phyloP scores from a whole-genome alignment of 225 moss, liverwort and hornwort genomes.

The Physcomitrium patens region DNA sequence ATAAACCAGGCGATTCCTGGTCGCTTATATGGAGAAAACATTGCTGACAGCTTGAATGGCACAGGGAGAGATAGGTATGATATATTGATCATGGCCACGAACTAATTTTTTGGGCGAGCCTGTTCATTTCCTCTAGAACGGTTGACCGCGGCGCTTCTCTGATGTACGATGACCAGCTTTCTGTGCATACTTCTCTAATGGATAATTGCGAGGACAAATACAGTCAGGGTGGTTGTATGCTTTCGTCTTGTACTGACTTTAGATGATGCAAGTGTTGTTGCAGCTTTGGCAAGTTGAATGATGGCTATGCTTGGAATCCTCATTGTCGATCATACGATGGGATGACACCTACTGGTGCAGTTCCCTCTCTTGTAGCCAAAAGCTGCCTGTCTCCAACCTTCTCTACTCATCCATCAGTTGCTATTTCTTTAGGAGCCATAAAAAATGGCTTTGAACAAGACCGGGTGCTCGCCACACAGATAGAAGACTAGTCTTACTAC shows the following conservation, averaged over 20 bases:
- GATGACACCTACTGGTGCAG: slow-evolving; percentile 56
- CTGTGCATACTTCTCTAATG: slow-evolving; percentile 16
- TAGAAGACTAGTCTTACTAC: background rate
- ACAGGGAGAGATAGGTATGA: slow-evolving; percentile 86
- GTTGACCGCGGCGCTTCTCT: slow-evolving; percentile 1
- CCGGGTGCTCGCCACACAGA: background rate
- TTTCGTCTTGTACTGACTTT: no score
- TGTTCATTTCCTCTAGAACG: slow-evolving; percentile 5
- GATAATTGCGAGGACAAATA: background rate
- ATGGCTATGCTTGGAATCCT: slow-evolving; percentile 80
- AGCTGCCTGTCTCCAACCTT: background rate
- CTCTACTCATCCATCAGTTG: slow-evolving; percentile 13
- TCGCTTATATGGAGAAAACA: slow-evolving; percentile 87
- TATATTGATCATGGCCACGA: background rate
- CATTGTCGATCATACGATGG: slow-evolving; percentile 83
- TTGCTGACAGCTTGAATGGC: slow-evolving; percentile 83
- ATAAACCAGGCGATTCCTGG: slow-evolving; percentile 86
- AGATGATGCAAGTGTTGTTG: slow-evolving; percentile 7
- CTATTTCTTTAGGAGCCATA: slow-evolving; percentile 14
- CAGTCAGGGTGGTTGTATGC: no score
- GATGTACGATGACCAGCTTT: background rate
- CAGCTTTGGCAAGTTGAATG: slow-evolving; percentile 86
- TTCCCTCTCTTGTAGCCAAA: slow-evolving; percentile 23
- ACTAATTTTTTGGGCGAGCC: background rate
- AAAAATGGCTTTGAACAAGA: slow-evolving; percentile 15